Percentiles rank a stretch among this genome's conserved stretches.
Evolutionary conservation across 1,284 basidiomycete species (phyloP).

Genomic region (Fomitopsis betulina): DNA sequence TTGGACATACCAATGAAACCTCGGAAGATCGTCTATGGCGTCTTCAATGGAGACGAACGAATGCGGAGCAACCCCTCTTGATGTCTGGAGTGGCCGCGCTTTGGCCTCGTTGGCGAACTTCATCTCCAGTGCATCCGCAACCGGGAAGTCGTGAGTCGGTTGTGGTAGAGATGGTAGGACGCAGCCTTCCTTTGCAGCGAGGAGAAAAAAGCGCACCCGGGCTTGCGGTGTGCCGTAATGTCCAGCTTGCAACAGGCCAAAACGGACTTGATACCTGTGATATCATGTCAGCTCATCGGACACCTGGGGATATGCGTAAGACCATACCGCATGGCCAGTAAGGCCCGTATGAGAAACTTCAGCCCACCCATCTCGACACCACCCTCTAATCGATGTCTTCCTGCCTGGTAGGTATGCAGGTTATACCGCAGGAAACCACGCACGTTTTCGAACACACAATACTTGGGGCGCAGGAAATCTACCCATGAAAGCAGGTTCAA

Average conservation of each 20-base stretch:
- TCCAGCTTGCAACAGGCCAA: slow-evolving; percentile 60
- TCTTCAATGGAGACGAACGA: slow-evolving; percentile 55
- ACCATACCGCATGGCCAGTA: slow-evolving; percentile 58
- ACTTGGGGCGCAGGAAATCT: slow-evolving; percentile 55
- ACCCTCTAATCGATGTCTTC: slow-evolving; percentile 45
- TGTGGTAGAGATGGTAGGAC: slow-evolving; percentile 62
- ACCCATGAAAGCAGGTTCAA: slow-evolving; percentile 57
- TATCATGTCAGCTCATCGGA: not conserved
- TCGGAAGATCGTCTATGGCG: slow-evolving; percentile 64
- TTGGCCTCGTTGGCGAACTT: slow-evolving; percentile 36
- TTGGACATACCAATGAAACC: slow-evolving; percentile 60
- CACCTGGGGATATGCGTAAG: not conserved
- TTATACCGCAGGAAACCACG: slow-evolving; percentile 58
- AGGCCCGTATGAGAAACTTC: slow-evolving; percentile 53
- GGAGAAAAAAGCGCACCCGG: slow-evolving; percentile 64
- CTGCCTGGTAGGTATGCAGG: slow-evolving; percentile 47
- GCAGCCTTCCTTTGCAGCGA: slow-evolving; percentile 50
- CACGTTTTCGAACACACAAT: slow-evolving; percentile 70
- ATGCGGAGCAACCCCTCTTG: slow-evolving; percentile 46
- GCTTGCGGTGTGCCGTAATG: slow-evolving; percentile 72
- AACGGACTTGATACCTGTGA: slow-evolving; percentile 63
- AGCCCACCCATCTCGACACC: slow-evolving; percentile 65
- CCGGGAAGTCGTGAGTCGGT: slow-evolving; percentile 62
- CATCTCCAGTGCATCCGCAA: slow-evolving; percentile 40
- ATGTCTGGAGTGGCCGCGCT: slow-evolving; percentile 42